Base-by-base conservation (phyloP, 73 alveolate genomes). In the Paramecium primaurelia region DNA sequence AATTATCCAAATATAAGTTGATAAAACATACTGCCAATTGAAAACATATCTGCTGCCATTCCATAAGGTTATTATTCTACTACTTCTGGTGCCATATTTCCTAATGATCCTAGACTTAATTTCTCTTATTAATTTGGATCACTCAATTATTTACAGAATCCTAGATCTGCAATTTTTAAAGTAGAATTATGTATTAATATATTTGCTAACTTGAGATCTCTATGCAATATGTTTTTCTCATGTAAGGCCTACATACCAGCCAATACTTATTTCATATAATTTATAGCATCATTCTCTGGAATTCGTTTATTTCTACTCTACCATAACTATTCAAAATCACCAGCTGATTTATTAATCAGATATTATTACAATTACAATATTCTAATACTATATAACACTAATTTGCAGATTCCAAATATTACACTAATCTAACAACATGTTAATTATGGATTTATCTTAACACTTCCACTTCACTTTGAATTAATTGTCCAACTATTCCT, bases 141-240 rank as follows among this genome's bases (percentile, higher is more conserved):
- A 18, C 58, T 47, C 26, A 80, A 47, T 80, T 42, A 44, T 80
- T 80, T 80, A 26, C 54, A 80, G 12, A 80, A 80, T 45, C 91
- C 91, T n/a, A 80, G 30, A 80, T 80, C 91, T 22, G 91, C 71
- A 25, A 80, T 80, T 49, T 80, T 80, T 18, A 80, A 10, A 6
- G 59, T 75, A 7, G 38, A 34, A 69, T 93, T 95, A 36, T 75
- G 58, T 18, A 97, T 94, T 58, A 97, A 86, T 34, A 97, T 93
- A 87, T 97, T 97, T 16, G 95, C 98, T 20, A 98, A 98, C 45
- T 97, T 97, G 30, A 97, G 68, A 92, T 97, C 99, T 69, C 96
- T 44, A 86, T 98, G 99, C 2, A 97, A 93, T 7, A 97, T 96
- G 44, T 95, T 95, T 86, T 94, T 95, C 73, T 92, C 92, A 88